Evolutionary conservation across 192 early-diverging fungal species (phyloP), one percentile per base, ranked within the genome.

Genomic region (Rhizophagus clarus): DNA sequence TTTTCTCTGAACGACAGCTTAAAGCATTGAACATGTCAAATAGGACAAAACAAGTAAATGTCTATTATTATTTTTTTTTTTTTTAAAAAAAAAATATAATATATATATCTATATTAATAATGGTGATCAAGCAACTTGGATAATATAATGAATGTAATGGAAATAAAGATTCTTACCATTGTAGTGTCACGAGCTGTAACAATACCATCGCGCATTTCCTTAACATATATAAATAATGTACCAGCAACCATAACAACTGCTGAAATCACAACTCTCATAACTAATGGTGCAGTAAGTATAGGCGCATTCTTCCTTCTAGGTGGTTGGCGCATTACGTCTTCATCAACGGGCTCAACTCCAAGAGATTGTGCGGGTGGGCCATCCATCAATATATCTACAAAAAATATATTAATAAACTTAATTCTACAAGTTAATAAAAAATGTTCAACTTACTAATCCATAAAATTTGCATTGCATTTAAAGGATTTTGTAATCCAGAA

Each of bases 391-490:
- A 99, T 99, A 82, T 99, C 95, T 96, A 76, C 15, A 37, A 67
- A 72, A 34, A 26, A 37, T 20, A 62, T 10, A 47, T 62, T 42
- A 81, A 31, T 66, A 68, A 61, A 51, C 37, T 64, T 11, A 29
- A 62, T 9, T 42, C 9, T 24, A 20, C 17, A 34, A 40, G 9
- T 29, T 29, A 63, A 10, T 29, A 31, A 28, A 34, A 69, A 69
- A 69, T 22, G n/a, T 34, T 62, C 31, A 62, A 89, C 92, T 87
- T 91, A 97, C 94, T 99, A 73, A 99, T 99, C 96, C 96, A 99
- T 72, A 99, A 85, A 83, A 99, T 97, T 82, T 99, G 97, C 97
- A 99, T 99, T 12, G 97, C 93, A 82, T 99, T 99, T 75, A 99
- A 87, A 61, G 97, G 97, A 76, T 97, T 97, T 26, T 89, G 87